These are phyloP conservation scores for Quercus parvula DNA, from an alignment of 306 rosid genomes.

Conservation along the genomic window DNA sequence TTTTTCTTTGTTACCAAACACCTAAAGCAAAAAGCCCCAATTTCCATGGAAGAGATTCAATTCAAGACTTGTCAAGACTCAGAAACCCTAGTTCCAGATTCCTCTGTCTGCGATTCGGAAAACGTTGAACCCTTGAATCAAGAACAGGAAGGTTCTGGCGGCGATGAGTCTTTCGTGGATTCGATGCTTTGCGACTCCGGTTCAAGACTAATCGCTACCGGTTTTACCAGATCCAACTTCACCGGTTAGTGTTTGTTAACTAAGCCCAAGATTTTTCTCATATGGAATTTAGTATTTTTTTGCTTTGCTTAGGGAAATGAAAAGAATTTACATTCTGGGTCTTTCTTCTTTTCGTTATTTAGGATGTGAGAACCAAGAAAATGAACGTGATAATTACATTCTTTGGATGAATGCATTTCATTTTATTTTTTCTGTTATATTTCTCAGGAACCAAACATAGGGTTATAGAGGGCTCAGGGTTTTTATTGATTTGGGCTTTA, in stretches of 20 bases:
- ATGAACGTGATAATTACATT: too few species aligned
- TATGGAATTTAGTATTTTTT: not conserved
- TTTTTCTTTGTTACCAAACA: slow-evolving; percentile 17
- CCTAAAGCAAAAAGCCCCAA: not conserved
- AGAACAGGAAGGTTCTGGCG: slow-evolving; percentile 30
- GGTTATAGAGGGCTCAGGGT: not conserved
- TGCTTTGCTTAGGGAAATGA: not conserved
- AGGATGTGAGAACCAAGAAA: not conserved
- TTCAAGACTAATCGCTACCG: slow-evolving; percentile 54
- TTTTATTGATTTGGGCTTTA: not conserved
- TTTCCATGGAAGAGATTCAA: slow-evolving; percentile 42
- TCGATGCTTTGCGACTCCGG: slow-evolving; percentile 55
- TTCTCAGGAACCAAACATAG: not conserved
- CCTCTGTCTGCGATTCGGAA: slow-evolving; percentile 4
- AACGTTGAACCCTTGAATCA: slow-evolving; percentile 10
- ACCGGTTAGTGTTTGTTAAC: slow-evolving; percentile 38
- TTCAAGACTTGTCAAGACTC: slow-evolving; percentile 22
- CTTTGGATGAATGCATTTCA: not conserved
- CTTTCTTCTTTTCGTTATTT: not conserved
- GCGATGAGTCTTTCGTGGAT: slow-evolving; percentile 37
- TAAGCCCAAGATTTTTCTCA: not conserved
- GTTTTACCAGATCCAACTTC: slow-evolving; percentile 49
- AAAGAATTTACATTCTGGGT: not conserved
- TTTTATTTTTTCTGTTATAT: not conserved
- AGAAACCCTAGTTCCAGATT: slow-evolving; percentile 42